Conservation (phyloP, 2,329 filamentous ascomycete genomes). For the Fusarium fujikuroi region DNA sequence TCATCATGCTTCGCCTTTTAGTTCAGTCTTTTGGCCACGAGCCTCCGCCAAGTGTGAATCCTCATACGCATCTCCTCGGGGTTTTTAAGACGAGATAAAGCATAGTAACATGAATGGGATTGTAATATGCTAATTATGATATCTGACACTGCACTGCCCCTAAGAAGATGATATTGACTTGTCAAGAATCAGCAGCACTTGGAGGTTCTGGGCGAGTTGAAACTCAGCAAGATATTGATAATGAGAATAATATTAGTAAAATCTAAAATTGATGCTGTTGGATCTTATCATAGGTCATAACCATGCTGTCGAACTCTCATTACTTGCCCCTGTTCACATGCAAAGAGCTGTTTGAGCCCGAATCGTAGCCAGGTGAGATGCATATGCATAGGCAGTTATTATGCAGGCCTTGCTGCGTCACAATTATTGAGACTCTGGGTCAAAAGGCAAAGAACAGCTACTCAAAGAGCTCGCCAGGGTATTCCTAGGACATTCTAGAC, state of each 20-base stretch:
- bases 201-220: not conserved
- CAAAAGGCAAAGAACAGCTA: not conserved
- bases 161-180: not conserved
- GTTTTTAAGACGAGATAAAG: not conserved
- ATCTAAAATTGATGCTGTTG: not conserved
- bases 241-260: constrained; percentile 16
- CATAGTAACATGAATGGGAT: not conserved
- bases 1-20: not conserved
- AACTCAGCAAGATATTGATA: constrained; percentile 5
- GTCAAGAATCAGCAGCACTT: not conserved
- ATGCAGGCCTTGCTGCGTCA: not conserved
- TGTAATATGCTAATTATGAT: not conserved
- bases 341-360: not conserved
- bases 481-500: not conserved
- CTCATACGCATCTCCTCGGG: not conserved
- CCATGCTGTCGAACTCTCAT: not conserved
- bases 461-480: not conserved
- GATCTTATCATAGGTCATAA: constrained; percentile 7
- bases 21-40: not conserved
- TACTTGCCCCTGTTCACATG: constrained; percentile 3
- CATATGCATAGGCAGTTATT: not conserved
- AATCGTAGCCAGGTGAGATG: not conserved
- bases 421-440: not conserved
- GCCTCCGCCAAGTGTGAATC: not conserved
- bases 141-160: not conserved